A percentile compares a stretch with the other conserved stretches of the same genome.
These are phyloP conservation scores for Colletotrichum eremochloae DNA, from an alignment of 2,329 filamentous ascomycete genomes.

Conservation along the genomic window DNA sequence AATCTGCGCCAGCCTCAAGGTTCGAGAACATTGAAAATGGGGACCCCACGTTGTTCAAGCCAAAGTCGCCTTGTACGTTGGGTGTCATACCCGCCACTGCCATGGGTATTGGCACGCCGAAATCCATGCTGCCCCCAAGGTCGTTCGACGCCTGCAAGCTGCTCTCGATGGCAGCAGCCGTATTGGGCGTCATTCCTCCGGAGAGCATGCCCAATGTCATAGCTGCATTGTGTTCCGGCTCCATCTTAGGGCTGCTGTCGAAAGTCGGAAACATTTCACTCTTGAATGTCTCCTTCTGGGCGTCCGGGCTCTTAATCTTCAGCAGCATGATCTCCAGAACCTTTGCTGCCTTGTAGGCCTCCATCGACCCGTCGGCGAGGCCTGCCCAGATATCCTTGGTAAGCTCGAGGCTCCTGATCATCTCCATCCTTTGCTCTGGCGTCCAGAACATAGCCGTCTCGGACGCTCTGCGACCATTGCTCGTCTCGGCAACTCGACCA, in stretches of 20 bases:
- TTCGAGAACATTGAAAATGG: constrained; percentile 68
- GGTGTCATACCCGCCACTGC: constrained; percentile 51
- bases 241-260: constrained; percentile 42
- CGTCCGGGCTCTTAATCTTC: constrained; percentile 73
- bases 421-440: constrained; percentile 74
- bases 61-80: constrained; percentile 54
- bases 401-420: constrained; percentile 80
- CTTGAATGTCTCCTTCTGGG: constrained; percentile 32
- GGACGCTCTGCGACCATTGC: constrained; percentile 54
- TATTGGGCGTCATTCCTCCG: constrained; percentile 52
- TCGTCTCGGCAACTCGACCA: constrained; percentile 64
- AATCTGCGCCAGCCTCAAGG: constrained; percentile 52
- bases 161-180: constrained; percentile 46
- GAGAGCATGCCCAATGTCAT: constrained; percentile 60
- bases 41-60: constrained; percentile 55
- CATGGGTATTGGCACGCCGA: constrained; percentile 52
- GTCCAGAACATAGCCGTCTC: constrained; percentile 69
- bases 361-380: constrained; percentile 82
- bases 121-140: constrained; percentile 60
- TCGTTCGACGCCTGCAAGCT: constrained; percentile 56
- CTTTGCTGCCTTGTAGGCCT: constrained; percentile 88
- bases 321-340: constrained; percentile 87
- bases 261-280: constrained; percentile 48
- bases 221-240: constrained; percentile 57
- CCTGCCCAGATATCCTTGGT: constrained; percentile 85